A percentile compares a stretch with the other conserved stretches of the same genome.
Evolutionary conservation across 2,329 filamentous ascomycete genomes (phyloP).

Genomic region (Lithohypha guttulata): DNA sequence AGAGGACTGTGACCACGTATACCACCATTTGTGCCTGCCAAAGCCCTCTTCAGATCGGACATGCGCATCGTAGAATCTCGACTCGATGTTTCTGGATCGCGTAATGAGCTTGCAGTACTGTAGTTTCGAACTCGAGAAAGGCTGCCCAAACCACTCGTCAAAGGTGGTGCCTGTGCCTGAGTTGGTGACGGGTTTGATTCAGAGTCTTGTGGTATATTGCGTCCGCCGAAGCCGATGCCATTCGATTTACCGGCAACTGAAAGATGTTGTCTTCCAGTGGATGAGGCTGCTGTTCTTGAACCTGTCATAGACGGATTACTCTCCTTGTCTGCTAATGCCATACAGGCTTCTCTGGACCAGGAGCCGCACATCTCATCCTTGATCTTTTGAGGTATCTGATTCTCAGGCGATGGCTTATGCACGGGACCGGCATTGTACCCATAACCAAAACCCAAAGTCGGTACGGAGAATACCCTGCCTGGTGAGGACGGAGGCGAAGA

Average conservation of each 20-base stretch:
- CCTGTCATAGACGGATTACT: conserved; percentile 63
- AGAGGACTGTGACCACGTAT: conserved; percentile 33
- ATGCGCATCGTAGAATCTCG: conserved; percentile 37
- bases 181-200: too few relatives aligned
- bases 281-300: conserved; percentile 50
- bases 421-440: conserved; percentile 28
- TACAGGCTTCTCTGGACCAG: conserved; percentile 67
- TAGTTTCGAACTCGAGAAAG: conserved; percentile 13
- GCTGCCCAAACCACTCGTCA: conserved; percentile 6
- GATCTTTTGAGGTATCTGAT: conserved; percentile 55
- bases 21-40: conserved; percentile 31
- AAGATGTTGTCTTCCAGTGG: conserved; percentile 21
- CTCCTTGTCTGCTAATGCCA: conserved; percentile 56
- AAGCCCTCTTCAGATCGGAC: conserved; percentile 39
- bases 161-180: conserved; percentile 17
- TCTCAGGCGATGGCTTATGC: conserved; percentile 28
- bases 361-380: conserved; percentile 66
- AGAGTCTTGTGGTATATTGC: conserved; percentile 19
- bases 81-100: conserved; percentile 28
- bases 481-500: conserved; percentile 62
- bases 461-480: conserved; percentile 51
- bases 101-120: conserved; percentile 18
- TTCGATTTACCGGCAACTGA: conserved; percentile 15
- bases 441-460: conserved; percentile 45
- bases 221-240: conserved; percentile 14